phyloP scores from a whole-genome alignment of 352 stramenopile genomes.

The Phytophthora cajani region DNA sequence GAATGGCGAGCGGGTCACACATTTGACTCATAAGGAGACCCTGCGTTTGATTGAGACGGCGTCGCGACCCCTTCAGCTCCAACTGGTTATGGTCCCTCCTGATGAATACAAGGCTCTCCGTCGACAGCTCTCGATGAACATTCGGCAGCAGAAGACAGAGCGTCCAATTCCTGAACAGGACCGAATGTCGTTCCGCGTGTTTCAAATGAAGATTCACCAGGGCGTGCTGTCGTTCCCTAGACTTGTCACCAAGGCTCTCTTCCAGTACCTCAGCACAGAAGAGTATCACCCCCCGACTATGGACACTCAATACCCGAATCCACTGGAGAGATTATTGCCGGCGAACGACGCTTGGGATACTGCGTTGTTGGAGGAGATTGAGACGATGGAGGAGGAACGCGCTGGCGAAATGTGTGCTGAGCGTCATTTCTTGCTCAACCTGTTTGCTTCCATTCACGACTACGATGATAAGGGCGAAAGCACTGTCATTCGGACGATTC shows the following conservation, averaged over 20 bases:
- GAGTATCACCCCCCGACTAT: slow-evolving; percentile 65
- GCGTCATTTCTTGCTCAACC: slow-evolving; percentile 79
- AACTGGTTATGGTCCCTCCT: slow-evolving; percentile 74
- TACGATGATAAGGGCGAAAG: slow-evolving; percentile 90
- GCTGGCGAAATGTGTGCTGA: slow-evolving; percentile 79
- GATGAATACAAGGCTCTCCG: slow-evolving; percentile 77
- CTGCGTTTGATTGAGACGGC: slow-evolving; percentile 86
- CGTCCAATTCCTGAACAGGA: slow-evolving; percentile 84
- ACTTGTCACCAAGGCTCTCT: slow-evolving; percentile 63
- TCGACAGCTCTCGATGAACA: slow-evolving; percentile 85
- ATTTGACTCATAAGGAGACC: slow-evolving; percentile 88
- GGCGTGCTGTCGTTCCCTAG: slow-evolving; percentile 77
- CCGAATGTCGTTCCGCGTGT: slow-evolving; percentile 87
- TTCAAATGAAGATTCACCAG: slow-evolving; percentile 88
- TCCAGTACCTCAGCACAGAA: slow-evolving; percentile 81
- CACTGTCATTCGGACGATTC: slow-evolving; percentile 83
- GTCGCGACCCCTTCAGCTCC: slow-evolving; percentile 67
- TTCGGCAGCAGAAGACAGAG: slow-evolving; percentile 85
- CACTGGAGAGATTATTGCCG: slow-evolving; percentile 56
- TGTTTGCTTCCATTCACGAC: slow-evolving; percentile 86
- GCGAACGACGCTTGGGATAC: slow-evolving; percentile 59
- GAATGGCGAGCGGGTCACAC: slow-evolving; percentile 77
- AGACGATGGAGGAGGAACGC: slow-evolving; percentile 66
- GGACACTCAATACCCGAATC: slow-evolving; percentile 58
- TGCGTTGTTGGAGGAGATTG: slow-evolving; percentile 63